Base-by-base conservation (phyloP, 1,284 basidiomycete species). In the Ustilago xerochloae region DNA sequence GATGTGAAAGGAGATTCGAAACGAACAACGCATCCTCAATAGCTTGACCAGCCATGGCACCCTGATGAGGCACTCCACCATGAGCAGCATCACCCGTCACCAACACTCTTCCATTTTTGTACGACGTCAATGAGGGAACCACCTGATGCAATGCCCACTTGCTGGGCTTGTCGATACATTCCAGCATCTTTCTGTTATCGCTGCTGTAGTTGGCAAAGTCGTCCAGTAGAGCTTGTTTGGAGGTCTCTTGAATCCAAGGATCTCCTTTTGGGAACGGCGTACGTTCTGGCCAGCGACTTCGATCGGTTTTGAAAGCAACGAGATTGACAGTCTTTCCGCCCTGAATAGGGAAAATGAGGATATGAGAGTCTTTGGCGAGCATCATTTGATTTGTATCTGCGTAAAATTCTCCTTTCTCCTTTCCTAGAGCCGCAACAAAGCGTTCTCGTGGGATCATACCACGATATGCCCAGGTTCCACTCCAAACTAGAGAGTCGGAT, bases 21-120 rank as follows among this genome's bases (percentile, higher is more conserved):
- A 90, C 84, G 10, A 88, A 81, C 41, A 87, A 87, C 0, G 88
- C 88, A 69, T 90, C 89, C 75, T 90, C 90, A 45, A 90, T 86
- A 0, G 88, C 89, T 82, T 90, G 89, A 0, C 89, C 88, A 13
- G 88, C 89, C 13, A 89, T 89, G 0, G 89, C 87, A 2, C 89
- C 89, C n/a, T 90, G 85, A 77, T 89, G 88, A 0, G 90, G 89
- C 18, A 87, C 80, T 87, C 89, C 90, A 0, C 86, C 88, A 77
- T 90, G 89, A 68, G 89, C 89, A 3, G 89, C 88, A 79, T 90
- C 90, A 6, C 89, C 89, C 12, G 89, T 84, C 16, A 91, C 82
- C 1, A 87, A 88, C 7, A 90, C 84, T 5, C 85, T 85, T 0
- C 86, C 87, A 29, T 85, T 85, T 24, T 87, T 84, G 69, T 86